Percentiles rank a stretch among this genome's conserved stretches.
Evolutionary conservation across 176 grass and related monocot species (phyloP).

Genomic region (Chrysopogon serrulatus): DNA sequence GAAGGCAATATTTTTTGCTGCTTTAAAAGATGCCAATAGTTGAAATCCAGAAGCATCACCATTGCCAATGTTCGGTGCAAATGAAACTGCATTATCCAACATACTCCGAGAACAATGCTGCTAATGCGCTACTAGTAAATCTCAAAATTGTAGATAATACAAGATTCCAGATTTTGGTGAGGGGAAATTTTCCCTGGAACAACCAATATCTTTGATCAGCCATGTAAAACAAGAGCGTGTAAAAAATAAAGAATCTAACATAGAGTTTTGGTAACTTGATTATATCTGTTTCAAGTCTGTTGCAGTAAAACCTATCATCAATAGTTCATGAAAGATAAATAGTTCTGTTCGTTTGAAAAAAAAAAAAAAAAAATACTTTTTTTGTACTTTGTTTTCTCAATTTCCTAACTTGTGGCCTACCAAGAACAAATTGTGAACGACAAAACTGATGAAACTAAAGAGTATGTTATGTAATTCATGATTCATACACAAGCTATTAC

Average conservation of each 20-base stretch:
- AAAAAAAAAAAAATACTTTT: background rate
- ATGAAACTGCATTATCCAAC: background rate
- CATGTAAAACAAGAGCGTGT: background rate
- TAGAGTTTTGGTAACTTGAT: background rate
- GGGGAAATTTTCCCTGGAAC: background rate
- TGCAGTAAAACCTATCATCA: background rate
- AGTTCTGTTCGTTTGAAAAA: background rate
- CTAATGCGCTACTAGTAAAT: background rate
- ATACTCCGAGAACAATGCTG: background rate
- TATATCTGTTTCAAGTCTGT: background rate
- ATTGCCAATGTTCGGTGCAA: background rate
- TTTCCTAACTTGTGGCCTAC: background rate
- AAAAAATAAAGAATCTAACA: background rate
- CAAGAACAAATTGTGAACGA: background rate
- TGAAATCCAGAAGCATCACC: background rate
- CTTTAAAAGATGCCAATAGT: background rate
- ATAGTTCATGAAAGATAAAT: background rate
- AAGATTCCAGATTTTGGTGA: background rate
- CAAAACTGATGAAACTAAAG: background rate
- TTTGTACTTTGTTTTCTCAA: background rate
- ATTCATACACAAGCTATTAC: background rate
- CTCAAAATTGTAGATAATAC: background rate
- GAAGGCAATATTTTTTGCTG: slow-evolving; percentile 1
- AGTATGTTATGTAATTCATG: background rate
- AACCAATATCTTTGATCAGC: background rate